Evolutionary conservation across 371 early-diverging fungal genomes (phyloP), one percentile per base, ranked within the genome.

Genomic region (Rozella allomycis): DNA sequence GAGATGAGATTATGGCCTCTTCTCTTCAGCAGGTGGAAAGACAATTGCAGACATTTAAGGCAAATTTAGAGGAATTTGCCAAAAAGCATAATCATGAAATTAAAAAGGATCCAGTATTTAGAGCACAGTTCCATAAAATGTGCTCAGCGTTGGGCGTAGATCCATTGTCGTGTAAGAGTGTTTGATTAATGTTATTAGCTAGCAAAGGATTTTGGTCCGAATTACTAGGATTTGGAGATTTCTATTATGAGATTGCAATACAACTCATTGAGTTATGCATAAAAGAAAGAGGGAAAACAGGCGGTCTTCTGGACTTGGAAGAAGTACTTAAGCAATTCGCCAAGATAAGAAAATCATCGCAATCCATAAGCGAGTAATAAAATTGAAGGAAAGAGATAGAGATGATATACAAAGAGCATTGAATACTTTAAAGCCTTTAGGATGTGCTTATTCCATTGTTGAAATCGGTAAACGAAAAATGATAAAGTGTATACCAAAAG

Each of bases 131-230:
- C 42, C 84, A 88, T 43, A 59, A 63, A 16, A 85, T 94, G 88
- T 91, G 91, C 45, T 62, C 60, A 14, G 65, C 74, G 33, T 73
- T 90, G 40, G 93, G 93, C 2, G 81, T 94, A 1, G 93, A 93
- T 50, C 91, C 94, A 9, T 55, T 93, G 25, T 82, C 80, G 1
- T 86, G 83, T 81, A 62, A 46, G 53, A 32, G 17, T n/a, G 9
- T 23, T 10, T 2, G 1, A n/a, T 3, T 41, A 26, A n/a, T 23
- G n/a, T 22, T 1, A 26, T 7, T 22, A 78, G 81, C 88, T 16
- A 81, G 81, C 41, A 91, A 91, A 49, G 84, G 87, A 17, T 79
- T 80, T 40, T 85, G 87, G 85, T 70, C 81, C 0, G 85, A 83
- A 36, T 48, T 88, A 13, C 54, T 93, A 4, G 93, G 94, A 0